Evolutionary conservation across 305 asterid genomes (phyloP).

Genomic region (Nicotiana rustica): DNA sequence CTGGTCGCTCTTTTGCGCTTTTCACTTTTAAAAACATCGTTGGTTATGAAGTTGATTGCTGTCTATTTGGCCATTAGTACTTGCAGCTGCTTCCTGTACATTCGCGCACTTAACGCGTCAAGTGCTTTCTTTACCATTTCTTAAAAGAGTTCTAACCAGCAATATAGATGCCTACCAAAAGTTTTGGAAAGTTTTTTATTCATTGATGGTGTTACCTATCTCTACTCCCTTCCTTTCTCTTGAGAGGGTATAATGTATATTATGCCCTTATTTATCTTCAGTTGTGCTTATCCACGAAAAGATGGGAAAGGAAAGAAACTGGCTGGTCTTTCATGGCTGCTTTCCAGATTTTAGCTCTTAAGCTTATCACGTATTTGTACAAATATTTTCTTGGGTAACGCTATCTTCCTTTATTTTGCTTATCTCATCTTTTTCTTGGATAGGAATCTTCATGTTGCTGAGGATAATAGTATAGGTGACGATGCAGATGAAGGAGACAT

Average conservation of each 20-base stretch:
- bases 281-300: neutral
- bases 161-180: neutral
- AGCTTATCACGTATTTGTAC: neutral
- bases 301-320: neutral
- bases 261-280: neutral
- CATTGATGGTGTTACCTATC: neutral
- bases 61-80: neutral
- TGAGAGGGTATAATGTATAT: neutral
- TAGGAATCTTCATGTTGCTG: slow-evolving; percentile 94
- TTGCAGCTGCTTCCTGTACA: slow-evolving; percentile 24
- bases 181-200: neutral
- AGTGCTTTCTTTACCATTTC: neutral
- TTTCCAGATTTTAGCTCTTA: slow-evolving; percentile 32
- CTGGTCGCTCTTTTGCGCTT: too few species aligned
- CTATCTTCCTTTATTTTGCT: slow-evolving; percentile 32
- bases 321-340: neutral
- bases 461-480: slow-evolving; percentile 74
- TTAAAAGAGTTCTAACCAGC: slow-evolving; percentile 20
- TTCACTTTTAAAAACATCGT: neutral
- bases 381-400: slow-evolving; percentile 11
- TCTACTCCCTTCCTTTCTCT: neutral
- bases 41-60: neutral
- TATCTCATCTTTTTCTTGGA: slow-evolving; percentile 37
- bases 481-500: slow-evolving; percentile 65
- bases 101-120: slow-evolving; percentile 3